Base-by-base conservation (phyloP, 2,329 filamentous ascomycete genomes). In the Aspergillus texensis region DNA sequence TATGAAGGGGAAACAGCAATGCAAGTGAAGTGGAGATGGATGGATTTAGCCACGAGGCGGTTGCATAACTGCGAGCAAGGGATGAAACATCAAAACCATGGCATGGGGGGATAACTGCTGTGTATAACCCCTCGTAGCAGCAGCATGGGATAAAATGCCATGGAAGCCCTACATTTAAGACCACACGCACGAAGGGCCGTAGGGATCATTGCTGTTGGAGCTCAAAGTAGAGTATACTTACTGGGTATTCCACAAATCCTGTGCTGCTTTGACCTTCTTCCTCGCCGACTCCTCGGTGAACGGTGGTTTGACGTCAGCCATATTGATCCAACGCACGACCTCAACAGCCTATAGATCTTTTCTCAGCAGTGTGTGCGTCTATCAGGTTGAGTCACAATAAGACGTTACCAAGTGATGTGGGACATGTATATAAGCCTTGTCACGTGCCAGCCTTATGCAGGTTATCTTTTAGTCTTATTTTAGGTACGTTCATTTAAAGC, bases 191-290 rank as follows among this genome's bases (percentile, higher is more conserved):
- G 12, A 26, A 14, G n/a, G 24, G 24, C 45, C 12, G 28, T 14
- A 58, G 26, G 16, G 30, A 36, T 54, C 4, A 10, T 36, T 52
- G 26, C 28, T 28, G n/a, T 46, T 53, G 19, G 9, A 5, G 26
- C 28, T 53, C 14, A 53, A 34, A 2, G 16, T 4, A 53, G 30
- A 6, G 21, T 2, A 11, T 45, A 36, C 80, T 68, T 77, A 92
- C 90, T 82, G 85, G 1, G 88, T 90, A 72, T 96, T 96, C 93
- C 93, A 96, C 3, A 89, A 82, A 74, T 92, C 86, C 74, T 96
- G 93, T 0, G 91, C 92, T 21, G 88, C 89, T 79, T 96, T 96
- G 66, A 96, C 92, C 76, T 96, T 96, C 63, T 83, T 81, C 19
- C 81, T 80, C 2, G 93, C 93, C 1, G 88, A 89, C 73, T 92